Conservation (phyloP, 2,329 filamentous ascomycete species). For the Neonectria coccinea region DNA sequence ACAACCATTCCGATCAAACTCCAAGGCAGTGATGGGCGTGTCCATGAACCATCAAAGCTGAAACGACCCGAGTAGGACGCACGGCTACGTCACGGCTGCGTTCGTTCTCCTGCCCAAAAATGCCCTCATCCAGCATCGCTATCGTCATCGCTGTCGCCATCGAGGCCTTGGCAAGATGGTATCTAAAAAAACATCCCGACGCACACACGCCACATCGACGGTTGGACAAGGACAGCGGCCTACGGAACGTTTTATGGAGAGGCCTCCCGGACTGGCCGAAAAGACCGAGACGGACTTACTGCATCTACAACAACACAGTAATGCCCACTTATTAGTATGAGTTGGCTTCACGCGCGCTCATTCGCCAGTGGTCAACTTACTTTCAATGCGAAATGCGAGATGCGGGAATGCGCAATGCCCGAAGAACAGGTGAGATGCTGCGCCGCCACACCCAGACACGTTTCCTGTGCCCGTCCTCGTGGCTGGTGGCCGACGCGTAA, state of each 20-base stretch:
- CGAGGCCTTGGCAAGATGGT: background rate
- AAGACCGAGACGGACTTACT: background rate
- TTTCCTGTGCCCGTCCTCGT: background rate
- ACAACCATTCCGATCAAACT: too few species aligned
- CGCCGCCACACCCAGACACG: background rate
- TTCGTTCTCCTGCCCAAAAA: too few species aligned
- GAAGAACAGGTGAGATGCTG: background rate
- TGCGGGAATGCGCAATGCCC: background rate
- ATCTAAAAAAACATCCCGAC: background rate
- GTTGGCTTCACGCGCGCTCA: background rate
- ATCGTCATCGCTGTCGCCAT: background rate
- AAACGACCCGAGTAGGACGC: background rate
- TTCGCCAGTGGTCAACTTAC: background rate
- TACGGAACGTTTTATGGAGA: background rate
- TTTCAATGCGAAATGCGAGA: background rate
- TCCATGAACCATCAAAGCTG: background rate
- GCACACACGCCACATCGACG: background rate
- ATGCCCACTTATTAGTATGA: too few species aligned
- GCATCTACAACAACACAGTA: too few species aligned
- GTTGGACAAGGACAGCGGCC: background rate
- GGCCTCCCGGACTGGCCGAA: conserved; percentile 3
- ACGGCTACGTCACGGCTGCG: background rate
- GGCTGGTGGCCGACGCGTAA: background rate
- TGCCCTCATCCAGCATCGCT: background rate
- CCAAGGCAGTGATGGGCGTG: too few species aligned